These are phyloP conservation scores for Nemania sp. DNA, from an alignment of 2,329 filamentous ascomycete genomes.

Conservation along the genomic window DNA sequence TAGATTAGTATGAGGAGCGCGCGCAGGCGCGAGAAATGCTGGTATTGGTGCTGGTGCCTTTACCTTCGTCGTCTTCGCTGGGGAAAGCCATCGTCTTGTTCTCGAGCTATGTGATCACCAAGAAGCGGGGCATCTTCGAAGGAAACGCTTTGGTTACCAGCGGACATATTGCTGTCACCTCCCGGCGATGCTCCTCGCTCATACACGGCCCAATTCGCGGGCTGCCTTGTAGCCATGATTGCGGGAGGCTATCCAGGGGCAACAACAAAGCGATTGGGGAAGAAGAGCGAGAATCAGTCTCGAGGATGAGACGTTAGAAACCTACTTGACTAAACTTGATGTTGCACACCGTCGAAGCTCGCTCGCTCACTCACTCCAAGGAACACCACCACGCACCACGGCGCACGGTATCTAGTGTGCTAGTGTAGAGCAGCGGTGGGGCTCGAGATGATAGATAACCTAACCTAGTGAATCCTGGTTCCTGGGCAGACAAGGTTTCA, in stretches of 20 bases:
- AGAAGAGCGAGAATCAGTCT: constrained; percentile 9
- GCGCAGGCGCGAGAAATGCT: constrained; percentile 17
- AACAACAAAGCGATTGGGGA: neutral
- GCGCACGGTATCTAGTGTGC: neutral
- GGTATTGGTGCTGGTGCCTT: constrained; percentile 31
- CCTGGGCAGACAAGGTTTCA: constrained; percentile 26
- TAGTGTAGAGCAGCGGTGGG: constrained; percentile 27
- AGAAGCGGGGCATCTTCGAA: constrained; percentile 62
- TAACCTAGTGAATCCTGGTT: constrained; percentile 23
- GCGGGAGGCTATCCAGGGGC: neutral
- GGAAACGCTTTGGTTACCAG: constrained; percentile 56
- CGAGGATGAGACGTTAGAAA: constrained; percentile 5
- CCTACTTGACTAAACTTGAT: neutral
- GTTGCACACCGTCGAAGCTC: constrained; percentile 9
- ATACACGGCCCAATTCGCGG: constrained; percentile 61
- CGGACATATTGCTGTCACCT: constrained; percentile 53
- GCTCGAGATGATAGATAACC: constrained; percentile 19
- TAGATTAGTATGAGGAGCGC: neutral
- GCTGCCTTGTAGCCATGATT: constrained; percentile 41
- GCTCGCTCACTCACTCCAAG: neutral
- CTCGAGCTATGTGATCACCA: constrained; percentile 54
- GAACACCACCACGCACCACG: neutral
- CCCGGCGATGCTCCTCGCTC: constrained; percentile 57
- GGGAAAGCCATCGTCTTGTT: constrained; percentile 50
- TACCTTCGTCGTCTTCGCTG: constrained; percentile 54